A percentile compares a stretch with the other conserved stretches of the same genome.
These are phyloP conservation scores for Luffa aegyptiaca DNA, from an alignment of 306 rosid species.

Conservation along the genomic window DNA sequence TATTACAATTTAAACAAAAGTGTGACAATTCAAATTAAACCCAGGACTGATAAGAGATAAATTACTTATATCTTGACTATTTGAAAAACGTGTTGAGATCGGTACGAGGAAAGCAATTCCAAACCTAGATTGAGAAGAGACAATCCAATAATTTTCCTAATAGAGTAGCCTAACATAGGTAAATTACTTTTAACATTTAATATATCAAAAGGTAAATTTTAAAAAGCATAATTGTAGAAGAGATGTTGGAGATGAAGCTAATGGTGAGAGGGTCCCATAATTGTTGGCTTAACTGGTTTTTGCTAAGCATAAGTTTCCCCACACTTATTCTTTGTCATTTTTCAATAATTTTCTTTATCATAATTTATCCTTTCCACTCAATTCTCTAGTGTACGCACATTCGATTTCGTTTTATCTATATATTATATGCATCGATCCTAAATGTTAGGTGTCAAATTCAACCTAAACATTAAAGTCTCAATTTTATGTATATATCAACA, in stretches of 20 bases:
- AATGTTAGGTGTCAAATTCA: background rate
- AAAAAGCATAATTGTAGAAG: background rate
- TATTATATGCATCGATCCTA: too few species aligned
- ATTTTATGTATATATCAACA: background rate
- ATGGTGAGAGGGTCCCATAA: background rate
- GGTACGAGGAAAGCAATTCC: too few species aligned
- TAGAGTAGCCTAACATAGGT: too few species aligned
- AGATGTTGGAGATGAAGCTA: background rate
- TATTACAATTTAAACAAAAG: background rate
- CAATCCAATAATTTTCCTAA: too few species aligned
- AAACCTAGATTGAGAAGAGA: too few species aligned
- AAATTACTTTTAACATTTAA: background rate
- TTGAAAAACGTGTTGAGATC: too few species aligned
- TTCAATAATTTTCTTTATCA: background rate
- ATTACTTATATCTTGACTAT: too few species aligned
- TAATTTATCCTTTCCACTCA: background rate
- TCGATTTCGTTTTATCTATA: background rate
- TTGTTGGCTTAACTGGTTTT: constrained; percentile 2
- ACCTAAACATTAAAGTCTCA: too few species aligned
- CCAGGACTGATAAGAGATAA: too few species aligned
- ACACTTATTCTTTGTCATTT: constrained; percentile 6
- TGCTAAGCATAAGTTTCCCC: background rate
- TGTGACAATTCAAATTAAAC: too few species aligned
- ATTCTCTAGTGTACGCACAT: background rate
- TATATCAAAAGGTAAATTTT: background rate